phyloP scores from a whole-genome alignment of 1,284 basidiomycete species.

The Papiliotrema nemorosa region DNA sequence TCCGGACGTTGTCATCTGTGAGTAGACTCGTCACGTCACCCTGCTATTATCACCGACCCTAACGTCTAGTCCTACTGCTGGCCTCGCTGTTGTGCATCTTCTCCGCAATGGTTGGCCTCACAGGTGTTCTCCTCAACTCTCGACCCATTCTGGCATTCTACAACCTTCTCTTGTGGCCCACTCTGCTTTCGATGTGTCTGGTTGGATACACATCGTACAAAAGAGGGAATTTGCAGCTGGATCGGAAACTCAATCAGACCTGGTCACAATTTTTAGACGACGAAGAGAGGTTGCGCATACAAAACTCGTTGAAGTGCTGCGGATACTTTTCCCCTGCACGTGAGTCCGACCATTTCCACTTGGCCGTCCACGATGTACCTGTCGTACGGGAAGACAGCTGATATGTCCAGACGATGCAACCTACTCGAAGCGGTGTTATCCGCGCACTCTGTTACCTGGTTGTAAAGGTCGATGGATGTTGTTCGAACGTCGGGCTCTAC shows the following conservation, averaged over 20 bases:
- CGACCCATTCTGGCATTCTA: conserved; percentile 45
- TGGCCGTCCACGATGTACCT: too few species aligned
- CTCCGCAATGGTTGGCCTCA: conserved; percentile 33
- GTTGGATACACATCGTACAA: conserved; percentile 44
- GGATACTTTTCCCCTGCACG: conserved; percentile 43
- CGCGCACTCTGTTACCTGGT: conserved; percentile 39
- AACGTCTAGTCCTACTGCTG: conserved; percentile 27
- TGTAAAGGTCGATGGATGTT: conserved; percentile 40
- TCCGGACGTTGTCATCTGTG: conserved; percentile 27
- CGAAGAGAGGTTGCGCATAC: conserved; percentile 29
- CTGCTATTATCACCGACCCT: not conserved
- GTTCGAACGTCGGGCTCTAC: conserved; percentile 25
- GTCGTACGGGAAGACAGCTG: too few species aligned
- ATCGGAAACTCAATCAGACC: conserved; percentile 42
- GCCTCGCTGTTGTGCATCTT: conserved; percentile 31
- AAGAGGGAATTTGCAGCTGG: conserved; percentile 34
- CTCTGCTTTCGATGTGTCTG: conserved; percentile 34
- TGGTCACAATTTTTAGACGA: conserved; percentile 42
- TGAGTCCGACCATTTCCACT: conserved; percentile 11
- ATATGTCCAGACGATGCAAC: conserved; percentile 46
- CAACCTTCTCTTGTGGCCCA: conserved; percentile 44
- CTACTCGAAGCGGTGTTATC: conserved; percentile 43
- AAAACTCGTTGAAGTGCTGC: conserved; percentile 40
- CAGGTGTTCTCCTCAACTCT: conserved; percentile 37
- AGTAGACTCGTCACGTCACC: conserved; percentile 1